Percentiles rank a stretch among this genome's conserved stretches.
Conservation (phyloP, 192 early-diverging fungal species). For the Backusella tarrabulga region DNA sequence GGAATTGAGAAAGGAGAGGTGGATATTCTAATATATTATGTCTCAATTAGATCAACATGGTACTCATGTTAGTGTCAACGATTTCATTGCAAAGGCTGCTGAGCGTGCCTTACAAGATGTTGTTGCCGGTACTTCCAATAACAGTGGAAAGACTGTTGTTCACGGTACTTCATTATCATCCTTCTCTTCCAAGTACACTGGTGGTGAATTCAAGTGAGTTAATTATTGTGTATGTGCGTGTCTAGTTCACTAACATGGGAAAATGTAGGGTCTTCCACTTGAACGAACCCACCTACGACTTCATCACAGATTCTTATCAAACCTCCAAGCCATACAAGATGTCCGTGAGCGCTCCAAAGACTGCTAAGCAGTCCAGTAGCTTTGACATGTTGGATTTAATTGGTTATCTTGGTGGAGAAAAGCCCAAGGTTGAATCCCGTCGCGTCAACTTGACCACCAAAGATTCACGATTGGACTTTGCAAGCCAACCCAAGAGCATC, state of each 20-base stretch:
- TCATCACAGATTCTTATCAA: slow-evolving; percentile 29
- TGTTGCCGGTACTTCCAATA: slow-evolving; percentile 64
- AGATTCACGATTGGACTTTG: slow-evolving; percentile 34
- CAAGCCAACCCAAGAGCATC: slow-evolving; percentile 28
- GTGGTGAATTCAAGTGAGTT: slow-evolving; percentile 79
- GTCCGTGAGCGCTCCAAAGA: slow-evolving; percentile 9
- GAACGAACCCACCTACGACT: slow-evolving; percentile 44
- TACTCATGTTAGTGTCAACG: slow-evolving; percentile 79
- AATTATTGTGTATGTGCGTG: not conserved
- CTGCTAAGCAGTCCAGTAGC: not conserved
- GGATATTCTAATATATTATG: not conserved
- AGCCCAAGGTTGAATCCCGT: slow-evolving; percentile 24
- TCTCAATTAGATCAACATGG: slow-evolving; percentile 32
- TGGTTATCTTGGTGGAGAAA: slow-evolving; percentile 43
- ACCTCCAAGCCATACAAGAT: slow-evolving; percentile 32
- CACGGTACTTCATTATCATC: not conserved
- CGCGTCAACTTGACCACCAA: slow-evolving; percentile 31
- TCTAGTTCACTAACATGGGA: not conserved
- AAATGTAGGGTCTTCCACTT: slow-evolving; percentile 80
- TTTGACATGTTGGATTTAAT: slow-evolving; percentile 41
- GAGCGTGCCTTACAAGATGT: slow-evolving; percentile 82
- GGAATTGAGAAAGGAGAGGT: too few species aligned
- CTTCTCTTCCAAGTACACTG: slow-evolving; percentile 63
- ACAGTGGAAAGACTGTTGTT: slow-evolving; percentile 9
- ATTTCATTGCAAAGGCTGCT: slow-evolving; percentile 94